Evolutionary conservation across 2,329 filamentous ascomycete species (phyloP), one percentile per base, ranked within the genome.

Genomic region (Ophiostoma sp.): DNA sequence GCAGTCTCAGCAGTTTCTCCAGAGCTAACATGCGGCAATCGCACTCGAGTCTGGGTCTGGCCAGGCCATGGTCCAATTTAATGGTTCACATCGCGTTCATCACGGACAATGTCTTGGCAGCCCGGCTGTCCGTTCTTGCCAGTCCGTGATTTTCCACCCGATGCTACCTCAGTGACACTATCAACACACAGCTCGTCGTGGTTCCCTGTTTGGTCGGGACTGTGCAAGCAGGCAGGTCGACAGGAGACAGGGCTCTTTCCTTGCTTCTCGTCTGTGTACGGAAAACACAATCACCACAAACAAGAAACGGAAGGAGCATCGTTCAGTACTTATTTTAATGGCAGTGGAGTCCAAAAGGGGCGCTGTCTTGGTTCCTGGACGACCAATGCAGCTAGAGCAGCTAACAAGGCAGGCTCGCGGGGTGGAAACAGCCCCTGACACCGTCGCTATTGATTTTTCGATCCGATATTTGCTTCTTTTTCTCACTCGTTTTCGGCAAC

Each of bases 381-480:
- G 11, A 11, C 55, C 36, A 61, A 28, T 6, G 33, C 12, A 71
- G 39, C 55, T 48, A 36, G 55, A 28, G 55, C 52, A 63, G 69
- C 69, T 63, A 71, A 70, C 52, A 25, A 33, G 36, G 36, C 31
- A 70, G 48, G 50, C 68, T 57, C 22, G 17, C 52, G 68, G 48
- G 48, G 42, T 52, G 50, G 22, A 36, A 45, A 33, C 45, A 70
- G 69, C 69, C 69, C 69, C 69, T 61, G 69, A 71, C 69, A 55
- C 69, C 55, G 55, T 36, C 55, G 52, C 12, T 55, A n/a, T 42
- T 42, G 50, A n/a, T 12, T 59, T 19, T 68, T 69, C n/a, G 7
- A 50, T 31, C 42, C 12, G 17, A 22, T 33, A n/a, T 31, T 31
- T 39, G 25, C 57, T 11, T n/a, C 22, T 25, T 25, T 25, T 57